These are phyloP conservation scores for Leonotis leonurus DNA, from an alignment of 257 asterid species.

Conservation along the genomic window DNA sequence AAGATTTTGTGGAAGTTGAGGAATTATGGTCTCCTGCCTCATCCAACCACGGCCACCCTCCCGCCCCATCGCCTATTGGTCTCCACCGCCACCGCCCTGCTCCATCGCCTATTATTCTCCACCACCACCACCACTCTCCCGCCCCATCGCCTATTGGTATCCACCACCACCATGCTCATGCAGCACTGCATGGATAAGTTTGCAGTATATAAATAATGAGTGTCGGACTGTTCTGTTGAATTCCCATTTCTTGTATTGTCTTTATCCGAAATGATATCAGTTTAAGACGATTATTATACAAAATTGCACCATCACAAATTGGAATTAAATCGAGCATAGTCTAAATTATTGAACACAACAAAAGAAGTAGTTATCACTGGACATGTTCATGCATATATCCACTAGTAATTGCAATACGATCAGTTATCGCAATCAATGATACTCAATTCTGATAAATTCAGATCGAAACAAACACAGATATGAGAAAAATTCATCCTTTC, in stretches of 20 bases:
- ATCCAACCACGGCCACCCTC: not conserved
- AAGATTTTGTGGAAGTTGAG: slow-evolving; percentile 7
- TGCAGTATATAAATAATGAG: not conserved
- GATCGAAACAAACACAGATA: not conserved
- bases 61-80: not conserved
- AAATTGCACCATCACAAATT: no score
- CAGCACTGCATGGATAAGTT: not conserved
- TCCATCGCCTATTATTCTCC: not conserved
- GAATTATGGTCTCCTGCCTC: not conserved
- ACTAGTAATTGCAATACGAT: no score
- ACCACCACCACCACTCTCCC: not conserved
- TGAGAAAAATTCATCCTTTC: not conserved
- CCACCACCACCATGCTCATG: slow-evolving; percentile 7
- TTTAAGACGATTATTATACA: no score
- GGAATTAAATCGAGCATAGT: no score
- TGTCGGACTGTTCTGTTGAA: no score
- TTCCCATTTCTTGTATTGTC: no score
- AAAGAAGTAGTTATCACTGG: no score
- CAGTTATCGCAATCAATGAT: no score
- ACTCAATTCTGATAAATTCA: no score
- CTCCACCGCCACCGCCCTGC: not conserved
- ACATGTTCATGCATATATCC: no score
- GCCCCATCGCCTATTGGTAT: not conserved
- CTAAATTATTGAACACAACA: no score
- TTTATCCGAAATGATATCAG: no score